These are phyloP conservation scores for Tulasnella sp. DNA, from an alignment of 768 basidiomycete genomes.

Conservation along the genomic window DNA sequence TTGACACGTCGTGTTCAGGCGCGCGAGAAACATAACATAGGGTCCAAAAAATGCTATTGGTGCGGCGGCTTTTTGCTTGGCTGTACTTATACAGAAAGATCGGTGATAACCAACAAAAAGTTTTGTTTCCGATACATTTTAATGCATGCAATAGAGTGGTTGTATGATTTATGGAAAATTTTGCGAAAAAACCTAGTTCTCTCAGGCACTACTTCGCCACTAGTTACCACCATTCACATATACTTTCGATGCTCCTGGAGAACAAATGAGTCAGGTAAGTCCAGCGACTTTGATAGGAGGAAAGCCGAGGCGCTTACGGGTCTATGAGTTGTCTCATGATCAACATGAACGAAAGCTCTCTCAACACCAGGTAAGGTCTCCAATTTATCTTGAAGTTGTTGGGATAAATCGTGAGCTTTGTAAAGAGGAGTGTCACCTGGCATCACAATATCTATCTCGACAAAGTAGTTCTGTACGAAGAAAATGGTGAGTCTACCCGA, in stretches of 20 bases:
- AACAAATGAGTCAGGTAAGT: background rate
- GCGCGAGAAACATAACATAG: background rate
- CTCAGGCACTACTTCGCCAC: too few species aligned
- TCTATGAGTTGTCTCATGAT: slow-evolving; percentile 79
- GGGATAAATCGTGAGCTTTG: slow-evolving; percentile 73
- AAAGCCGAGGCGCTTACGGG: slow-evolving; percentile 31
- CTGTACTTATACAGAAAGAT: too few species aligned
- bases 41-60: too few species aligned
- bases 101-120: too few species aligned
- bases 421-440: slow-evolving; percentile 74
- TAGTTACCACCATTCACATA: too few species aligned
- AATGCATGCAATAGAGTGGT: too few species aligned
- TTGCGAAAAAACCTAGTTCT: too few species aligned
- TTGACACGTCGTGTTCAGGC: background rate
- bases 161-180: too few species aligned
- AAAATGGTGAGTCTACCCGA: background rate
- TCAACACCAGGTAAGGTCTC: slow-evolving; percentile 83
- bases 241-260: background rate
- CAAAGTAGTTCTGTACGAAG: slow-evolving; percentile 61
- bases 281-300: background rate
- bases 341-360: slow-evolving; percentile 88
- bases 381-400: slow-evolving; percentile 76
- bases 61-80: too few species aligned
- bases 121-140: too few species aligned
- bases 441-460: slow-evolving; percentile 94